phyloP scores from a whole-genome alignment of 2,329 filamentous ascomycete genomes.

The Sordariomycetes sp. region DNA sequence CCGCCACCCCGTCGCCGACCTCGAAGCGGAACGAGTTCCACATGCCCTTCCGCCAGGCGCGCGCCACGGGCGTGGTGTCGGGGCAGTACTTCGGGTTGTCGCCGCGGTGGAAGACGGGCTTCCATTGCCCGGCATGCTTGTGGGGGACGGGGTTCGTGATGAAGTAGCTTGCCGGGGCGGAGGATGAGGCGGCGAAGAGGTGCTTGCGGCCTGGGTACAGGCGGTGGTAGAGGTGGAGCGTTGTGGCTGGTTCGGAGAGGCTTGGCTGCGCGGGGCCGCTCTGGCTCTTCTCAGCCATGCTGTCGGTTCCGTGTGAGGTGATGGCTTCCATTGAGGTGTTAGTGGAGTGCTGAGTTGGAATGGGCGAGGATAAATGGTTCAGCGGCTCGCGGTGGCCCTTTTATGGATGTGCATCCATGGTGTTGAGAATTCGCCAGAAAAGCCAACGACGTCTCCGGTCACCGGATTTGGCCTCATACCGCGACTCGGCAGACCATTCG shows the following conservation, averaged over 20 bases:
- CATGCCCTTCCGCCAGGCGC: conserved; percentile 6
- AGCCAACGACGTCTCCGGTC: too few species aligned
- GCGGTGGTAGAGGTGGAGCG: conserved; percentile 7
- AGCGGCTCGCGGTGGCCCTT: too few species aligned
- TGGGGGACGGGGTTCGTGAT: conserved; percentile 10
- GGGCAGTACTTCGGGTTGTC: conserved; percentile 11
- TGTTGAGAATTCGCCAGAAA: too few species aligned
- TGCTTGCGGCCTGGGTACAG: conserved; percentile 7
- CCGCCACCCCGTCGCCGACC: conserved; percentile 8
- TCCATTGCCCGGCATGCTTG: conserved; percentile 9
- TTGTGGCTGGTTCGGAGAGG: neutral
- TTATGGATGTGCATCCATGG: too few species aligned
- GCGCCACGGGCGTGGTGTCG: conserved; percentile 5
- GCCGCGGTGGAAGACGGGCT: conserved; percentile 9
- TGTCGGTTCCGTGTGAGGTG: too few species aligned
- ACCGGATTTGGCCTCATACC: too few species aligned
- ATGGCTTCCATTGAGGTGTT: too few species aligned
- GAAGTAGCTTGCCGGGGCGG: conserved; percentile 7
- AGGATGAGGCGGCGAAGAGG: conserved; percentile 5
- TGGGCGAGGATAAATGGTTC: too few species aligned
- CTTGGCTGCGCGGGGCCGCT: neutral
- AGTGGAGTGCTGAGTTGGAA: too few species aligned
- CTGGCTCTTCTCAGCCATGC: too few species aligned
- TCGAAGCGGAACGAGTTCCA: conserved; percentile 10
- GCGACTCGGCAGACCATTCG: too few species aligned